phyloP scores from a whole-genome alignment of 176 grass and related monocot genomes.

The Olyra latifolia region DNA sequence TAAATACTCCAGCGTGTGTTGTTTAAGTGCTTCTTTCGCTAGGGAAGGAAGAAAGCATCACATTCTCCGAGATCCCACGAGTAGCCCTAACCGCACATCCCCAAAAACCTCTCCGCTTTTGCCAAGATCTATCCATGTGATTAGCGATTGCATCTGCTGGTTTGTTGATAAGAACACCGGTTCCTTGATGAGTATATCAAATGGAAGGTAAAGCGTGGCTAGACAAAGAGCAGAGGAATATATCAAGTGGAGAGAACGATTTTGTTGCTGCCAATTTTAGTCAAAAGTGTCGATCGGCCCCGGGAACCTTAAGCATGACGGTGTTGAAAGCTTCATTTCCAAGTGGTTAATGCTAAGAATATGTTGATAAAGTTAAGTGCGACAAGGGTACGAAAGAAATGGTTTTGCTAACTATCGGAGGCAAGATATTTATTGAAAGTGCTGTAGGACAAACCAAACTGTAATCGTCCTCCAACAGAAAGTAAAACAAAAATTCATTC shows the following conservation, averaged over 20 bases:
- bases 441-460: no score
- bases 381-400: background rate
- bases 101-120: constrained; percentile 18
- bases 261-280: constrained; percentile 28
- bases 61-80: constrained; percentile 58
- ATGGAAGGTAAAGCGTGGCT: constrained; percentile 6
- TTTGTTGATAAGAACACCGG: constrained; percentile 26
- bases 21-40: background rate
- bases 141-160: constrained; percentile 25
- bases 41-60: constrained; percentile 35
- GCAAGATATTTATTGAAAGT: background rate
- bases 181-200: constrained; percentile 7
- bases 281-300: constrained; percentile 32
- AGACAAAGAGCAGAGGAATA: constrained; percentile 32
- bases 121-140: constrained; percentile 53
- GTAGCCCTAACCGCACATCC: constrained; percentile 2
- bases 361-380: no score
- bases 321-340: background rate
- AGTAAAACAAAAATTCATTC: no score
- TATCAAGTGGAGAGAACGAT: constrained; percentile 30
- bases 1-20: background rate
- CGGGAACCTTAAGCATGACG: constrained; percentile 10
- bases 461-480: no score
- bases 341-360: background rate
- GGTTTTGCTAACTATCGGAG: background rate